Base-by-base conservation (phyloP, 2,329 filamentous ascomycete genomes). In the Cladobotryum protrusum region DNA sequence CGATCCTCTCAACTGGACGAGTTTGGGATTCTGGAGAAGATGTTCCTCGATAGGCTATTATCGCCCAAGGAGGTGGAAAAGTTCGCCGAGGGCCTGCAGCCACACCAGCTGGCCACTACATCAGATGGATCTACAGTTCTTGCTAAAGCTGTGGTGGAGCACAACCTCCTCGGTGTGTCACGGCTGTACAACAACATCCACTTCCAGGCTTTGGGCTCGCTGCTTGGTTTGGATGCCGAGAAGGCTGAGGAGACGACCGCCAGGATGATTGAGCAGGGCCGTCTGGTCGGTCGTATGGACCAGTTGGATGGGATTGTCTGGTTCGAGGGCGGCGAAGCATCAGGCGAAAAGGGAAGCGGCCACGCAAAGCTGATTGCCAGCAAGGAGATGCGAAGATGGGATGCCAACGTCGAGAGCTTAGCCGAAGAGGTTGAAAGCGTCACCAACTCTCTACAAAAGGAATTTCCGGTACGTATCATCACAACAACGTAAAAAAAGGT, bases 221-320 rank as follows among this genome's bases (percentile, higher is more conserved):
- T 96, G 35, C 74, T 99, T 13, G 90, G 88, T 0, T 76, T 96
- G 4, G 82, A 88, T 52, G 82, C 81, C 0, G 87, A 87, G 46
- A 86, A 85, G 66, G 92, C 92, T 3, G 93, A 99, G 73, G 84
- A 87, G 52, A 96, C 93, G 48, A 93, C 92, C 12, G 90, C 92
- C 4, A 79, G 83, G 59, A 99, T 99, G 93, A 89, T 99, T 60
- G 91, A 97, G 73, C 91, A 96, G 68, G 90, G 89, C 9, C 83
- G 93, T 32, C 71, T 99, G 46, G 81, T 86, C 3, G 93, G 92
- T 7, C 83, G 86, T 50, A 97, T 99, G 61, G 92, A 99, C 68
- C 93, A 99, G 73, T 91, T 99, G 50, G 88, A 90, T 50, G 79
- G 86, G 13, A 73, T 91, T 11, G 91, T 99, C 52, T 90, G 84